phyloP scores from a whole-genome alignment of 2,329 filamentous ascomycete genomes.

The Hymenoscyphus scutula region DNA sequence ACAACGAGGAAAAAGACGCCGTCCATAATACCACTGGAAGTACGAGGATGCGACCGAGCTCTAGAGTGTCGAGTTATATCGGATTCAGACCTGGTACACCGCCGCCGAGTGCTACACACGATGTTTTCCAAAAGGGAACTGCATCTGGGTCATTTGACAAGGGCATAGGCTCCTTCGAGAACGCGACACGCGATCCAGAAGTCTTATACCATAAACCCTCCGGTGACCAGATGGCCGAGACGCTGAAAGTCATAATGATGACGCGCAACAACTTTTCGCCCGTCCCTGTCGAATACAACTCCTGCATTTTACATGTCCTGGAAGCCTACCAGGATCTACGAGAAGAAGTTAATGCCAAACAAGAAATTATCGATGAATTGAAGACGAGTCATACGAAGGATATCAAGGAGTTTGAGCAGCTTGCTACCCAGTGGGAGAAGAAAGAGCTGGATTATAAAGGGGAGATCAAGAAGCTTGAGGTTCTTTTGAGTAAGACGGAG shows the following conservation, averaged over 20 bases:
- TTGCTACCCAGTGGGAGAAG: constrained; percentile 30
- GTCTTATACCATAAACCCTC: constrained; percentile 34
- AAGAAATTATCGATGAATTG: constrained; percentile 27
- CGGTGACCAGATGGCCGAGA: constrained; percentile 32
- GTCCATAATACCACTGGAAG: background rate
- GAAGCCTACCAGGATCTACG: constrained; percentile 33
- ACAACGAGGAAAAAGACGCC: constrained; percentile 19
- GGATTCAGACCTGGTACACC: constrained; percentile 23
- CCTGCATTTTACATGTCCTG: constrained; percentile 34
- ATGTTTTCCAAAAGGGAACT: constrained; percentile 21
- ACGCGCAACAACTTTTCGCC: constrained; percentile 26
- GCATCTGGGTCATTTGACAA: background rate
- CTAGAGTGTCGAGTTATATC: constrained; percentile 31
- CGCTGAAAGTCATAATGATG: constrained; percentile 37
- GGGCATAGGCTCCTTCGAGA: background rate
- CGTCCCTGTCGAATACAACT: constrained; percentile 34
- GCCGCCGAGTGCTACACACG: constrained; percentile 15
- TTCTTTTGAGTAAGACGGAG: constrained; percentile 33
- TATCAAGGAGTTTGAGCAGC: constrained; percentile 30
- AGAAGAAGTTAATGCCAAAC: constrained; percentile 23
- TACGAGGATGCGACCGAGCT: constrained; percentile 21
- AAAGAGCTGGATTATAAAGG: constrained; percentile 33
- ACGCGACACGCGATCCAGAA: constrained; percentile 24
- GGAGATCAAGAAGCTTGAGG: constrained; percentile 35
- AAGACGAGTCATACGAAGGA: constrained; percentile 29